Evolutionary conservation across 1,139 yeast species (phyloP).

Genomic region (Taiozyma sp.): DNA sequence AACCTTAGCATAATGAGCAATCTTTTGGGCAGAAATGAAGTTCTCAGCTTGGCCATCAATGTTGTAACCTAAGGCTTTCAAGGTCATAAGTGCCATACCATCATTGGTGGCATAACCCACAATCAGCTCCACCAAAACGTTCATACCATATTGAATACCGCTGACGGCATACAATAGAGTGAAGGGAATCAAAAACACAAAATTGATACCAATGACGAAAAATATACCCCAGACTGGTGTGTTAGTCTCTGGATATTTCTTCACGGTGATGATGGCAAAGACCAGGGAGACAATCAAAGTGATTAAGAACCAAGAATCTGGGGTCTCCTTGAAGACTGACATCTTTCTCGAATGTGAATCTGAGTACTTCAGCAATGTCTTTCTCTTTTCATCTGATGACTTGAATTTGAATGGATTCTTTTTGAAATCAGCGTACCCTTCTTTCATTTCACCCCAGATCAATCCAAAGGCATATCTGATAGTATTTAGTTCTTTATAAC

Average conservation of each 20-base stretch:
- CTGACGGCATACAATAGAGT: slow-evolving; percentile 47
- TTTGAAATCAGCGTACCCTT: background rate
- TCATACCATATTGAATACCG: slow-evolving; percentile 49
- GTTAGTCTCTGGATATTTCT: slow-evolving; percentile 38
- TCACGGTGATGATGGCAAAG: slow-evolving; percentile 44
- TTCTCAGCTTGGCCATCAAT: slow-evolving; percentile 60
- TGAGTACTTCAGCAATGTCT: slow-evolving; percentile 9
- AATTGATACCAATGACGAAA: slow-evolving; percentile 50
- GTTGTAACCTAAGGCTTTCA: slow-evolving; percentile 56
- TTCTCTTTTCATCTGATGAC: background rate
- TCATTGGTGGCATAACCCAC: slow-evolving; percentile 62
- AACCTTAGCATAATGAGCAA: slow-evolving; percentile 56
- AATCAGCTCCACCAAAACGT: slow-evolving; percentile 56
- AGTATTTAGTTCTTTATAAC: slow-evolving; percentile 27
- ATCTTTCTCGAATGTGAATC: slow-evolving; percentile 58
- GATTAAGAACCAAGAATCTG: slow-evolving; percentile 53
- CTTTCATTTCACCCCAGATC: background rate
- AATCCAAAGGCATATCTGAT: slow-evolving; percentile 6
- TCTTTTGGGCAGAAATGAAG: slow-evolving; percentile 51
- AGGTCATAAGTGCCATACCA: slow-evolving; percentile 53
- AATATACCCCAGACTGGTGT: slow-evolving; percentile 51
- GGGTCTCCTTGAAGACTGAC: slow-evolving; percentile 54
- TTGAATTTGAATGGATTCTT: background rate
- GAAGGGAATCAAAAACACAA: slow-evolving; percentile 50
- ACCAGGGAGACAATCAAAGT: slow-evolving; percentile 44